phyloP scores from a whole-genome alignment of 2,329 filamentous ascomycete species.

The Colletotrichum sp. region DNA sequence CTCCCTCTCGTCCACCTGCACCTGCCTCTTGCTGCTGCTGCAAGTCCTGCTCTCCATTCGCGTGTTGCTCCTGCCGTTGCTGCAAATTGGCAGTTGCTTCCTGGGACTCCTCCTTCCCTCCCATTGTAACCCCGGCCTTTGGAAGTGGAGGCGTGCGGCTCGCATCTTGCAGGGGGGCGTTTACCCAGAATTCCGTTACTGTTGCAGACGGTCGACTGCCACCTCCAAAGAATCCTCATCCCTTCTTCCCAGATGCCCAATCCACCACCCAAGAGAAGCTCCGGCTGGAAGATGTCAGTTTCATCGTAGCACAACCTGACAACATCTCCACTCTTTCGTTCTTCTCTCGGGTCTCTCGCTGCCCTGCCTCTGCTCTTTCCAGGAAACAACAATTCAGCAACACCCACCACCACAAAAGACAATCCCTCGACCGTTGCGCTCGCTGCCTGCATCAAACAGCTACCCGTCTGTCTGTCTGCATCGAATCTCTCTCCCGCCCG shows the following conservation, averaged over 20 bases:
- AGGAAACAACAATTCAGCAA: not conserved
- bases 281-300: conserved; percentile 17
- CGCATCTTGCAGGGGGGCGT: not conserved
- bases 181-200: not conserved
- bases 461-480: not conserved
- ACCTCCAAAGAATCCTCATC: conserved; percentile 16
- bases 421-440: not conserved
- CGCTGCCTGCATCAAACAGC: not conserved
- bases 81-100: not conserved
- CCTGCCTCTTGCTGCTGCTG: not conserved
- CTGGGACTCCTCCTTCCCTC: not conserved
- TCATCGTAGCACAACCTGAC: conserved; percentile 22
- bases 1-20: not conserved
- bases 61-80: not conserved
- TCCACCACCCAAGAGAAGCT: conserved; percentile 13
- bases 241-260: conserved; percentile 10
- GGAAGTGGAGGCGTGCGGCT: conserved; percentile 6
- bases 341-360: not conserved
- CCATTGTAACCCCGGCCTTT: not conserved
- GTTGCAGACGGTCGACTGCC: not conserved
- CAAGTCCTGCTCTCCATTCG: not conserved
- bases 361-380: not conserved
- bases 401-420: not conserved
- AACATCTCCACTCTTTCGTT: conserved; percentile 12
- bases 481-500: not conserved